Evolutionary conservation across 2,329 filamentous ascomycete species (phyloP).

Genomic region (Teratosphaeria gauchensis): DNA sequence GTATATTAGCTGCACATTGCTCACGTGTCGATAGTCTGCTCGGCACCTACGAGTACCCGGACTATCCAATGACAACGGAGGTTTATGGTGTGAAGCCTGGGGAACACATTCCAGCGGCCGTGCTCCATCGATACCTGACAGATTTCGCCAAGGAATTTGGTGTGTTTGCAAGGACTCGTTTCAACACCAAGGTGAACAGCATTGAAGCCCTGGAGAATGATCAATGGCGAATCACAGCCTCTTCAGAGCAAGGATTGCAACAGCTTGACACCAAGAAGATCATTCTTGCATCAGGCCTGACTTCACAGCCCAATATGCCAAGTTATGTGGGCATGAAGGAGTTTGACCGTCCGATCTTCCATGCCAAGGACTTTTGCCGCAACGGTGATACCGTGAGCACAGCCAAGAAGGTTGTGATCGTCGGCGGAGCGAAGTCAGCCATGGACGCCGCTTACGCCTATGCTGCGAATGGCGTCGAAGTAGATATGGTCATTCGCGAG

Average conservation of each 20-base stretch:
- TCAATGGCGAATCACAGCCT: background rate
- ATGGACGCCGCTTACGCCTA: slow-evolving; percentile 55
- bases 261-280: slow-evolving; percentile 41
- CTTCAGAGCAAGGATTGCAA: background rate
- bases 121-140: slow-evolving; percentile 48
- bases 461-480: slow-evolving; percentile 41
- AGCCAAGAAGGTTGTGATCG: slow-evolving; percentile 26
- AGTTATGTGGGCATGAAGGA: slow-evolving; percentile 38
- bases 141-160: slow-evolving; percentile 46
- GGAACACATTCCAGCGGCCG: slow-evolving; percentile 50
- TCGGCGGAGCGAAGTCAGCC: slow-evolving; percentile 54
- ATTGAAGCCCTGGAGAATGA: background rate
- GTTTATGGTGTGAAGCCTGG: slow-evolving; percentile 39
- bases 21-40: slow-evolving; percentile 35
- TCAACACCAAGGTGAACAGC: slow-evolving; percentile 32
- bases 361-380: background rate
- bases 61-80: slow-evolving; percentile 54
- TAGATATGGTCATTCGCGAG: slow-evolving; percentile 50
- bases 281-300: slow-evolving; percentile 53
- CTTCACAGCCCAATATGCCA: slow-evolving; percentile 46
- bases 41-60: slow-evolving; percentile 63
- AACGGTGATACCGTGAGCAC: background rate
- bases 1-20: background rate
- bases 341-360: slow-evolving; percentile 1
- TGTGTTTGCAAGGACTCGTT: slow-evolving; percentile 39